phyloP scores from a whole-genome alignment of 2,329 filamentous ascomycete genomes.

The Neofusicoccum umdonicola region DNA sequence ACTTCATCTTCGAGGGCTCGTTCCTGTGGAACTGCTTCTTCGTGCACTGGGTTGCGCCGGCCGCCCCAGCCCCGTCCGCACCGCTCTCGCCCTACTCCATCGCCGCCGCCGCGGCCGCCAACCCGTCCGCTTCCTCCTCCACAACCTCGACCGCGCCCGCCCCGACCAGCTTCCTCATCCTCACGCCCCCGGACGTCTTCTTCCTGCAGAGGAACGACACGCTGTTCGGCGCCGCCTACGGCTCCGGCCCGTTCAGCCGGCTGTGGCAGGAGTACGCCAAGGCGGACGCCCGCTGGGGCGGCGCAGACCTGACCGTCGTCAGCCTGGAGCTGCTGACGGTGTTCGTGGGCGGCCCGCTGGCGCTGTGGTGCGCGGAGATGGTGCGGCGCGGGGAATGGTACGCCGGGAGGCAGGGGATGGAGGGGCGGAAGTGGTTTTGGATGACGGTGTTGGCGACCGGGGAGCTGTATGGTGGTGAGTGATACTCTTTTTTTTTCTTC shows the following conservation, averaged over 20 bases:
- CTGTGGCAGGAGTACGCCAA: constrained; percentile 67
- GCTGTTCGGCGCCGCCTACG: constrained; percentile 61
- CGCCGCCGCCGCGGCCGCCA: constrained; percentile 26
- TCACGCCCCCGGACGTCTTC: constrained; percentile 48
- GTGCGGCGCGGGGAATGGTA: constrained; percentile 38
- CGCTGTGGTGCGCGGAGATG: constrained; percentile 56
- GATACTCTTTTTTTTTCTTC: background rate
- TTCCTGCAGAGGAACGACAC: constrained; percentile 55
- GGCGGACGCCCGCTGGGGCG: constrained; percentile 61
- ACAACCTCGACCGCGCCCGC: constrained; percentile 19
- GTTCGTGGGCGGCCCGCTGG: constrained; percentile 57
- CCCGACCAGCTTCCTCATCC: constrained; percentile 27
- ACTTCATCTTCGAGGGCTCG: constrained; percentile 85
- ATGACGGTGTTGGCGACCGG: constrained; percentile 59
- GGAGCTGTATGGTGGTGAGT: constrained; percentile 59
- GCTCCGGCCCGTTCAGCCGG: constrained; percentile 50
- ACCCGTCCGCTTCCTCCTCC: background rate
- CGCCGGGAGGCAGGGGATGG: constrained; percentile 30
- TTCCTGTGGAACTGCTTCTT: constrained; percentile 96
- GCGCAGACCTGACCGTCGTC: constrained; percentile 58
- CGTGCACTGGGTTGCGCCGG: constrained; percentile 52
- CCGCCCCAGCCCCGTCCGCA: constrained; percentile 12
- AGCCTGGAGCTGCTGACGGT: constrained; percentile 62
- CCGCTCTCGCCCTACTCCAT: constrained; percentile 1
- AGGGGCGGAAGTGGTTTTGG: constrained; percentile 48